phyloP scores from a whole-genome alignment of 257 asterid genomes.

The Eucommia ulmoides region DNA sequence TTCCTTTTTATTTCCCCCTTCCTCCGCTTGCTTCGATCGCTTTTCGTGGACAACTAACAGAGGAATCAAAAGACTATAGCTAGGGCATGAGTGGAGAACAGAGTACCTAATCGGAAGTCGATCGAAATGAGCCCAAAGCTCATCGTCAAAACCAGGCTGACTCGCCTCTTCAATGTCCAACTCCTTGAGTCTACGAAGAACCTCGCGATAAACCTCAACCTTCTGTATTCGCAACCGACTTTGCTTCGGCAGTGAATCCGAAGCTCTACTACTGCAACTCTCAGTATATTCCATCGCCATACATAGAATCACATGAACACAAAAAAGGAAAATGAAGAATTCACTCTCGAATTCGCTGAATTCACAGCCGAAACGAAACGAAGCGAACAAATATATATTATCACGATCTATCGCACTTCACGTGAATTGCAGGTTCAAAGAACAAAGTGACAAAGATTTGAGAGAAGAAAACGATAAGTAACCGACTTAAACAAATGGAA shows the following conservation, averaged over 20 bases:
- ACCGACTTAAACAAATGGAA: not conserved
- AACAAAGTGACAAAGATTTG: conserved; percentile 11
- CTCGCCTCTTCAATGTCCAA: conserved; percentile 37
- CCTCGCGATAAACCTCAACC: conserved; percentile 62
- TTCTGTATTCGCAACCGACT: conserved; percentile 49
- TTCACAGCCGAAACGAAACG: not conserved
- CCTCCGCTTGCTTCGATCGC: too few species aligned
- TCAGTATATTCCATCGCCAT: conserved; percentile 60
- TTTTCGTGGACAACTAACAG: too few species aligned
- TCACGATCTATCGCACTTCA: conserved; percentile 16
- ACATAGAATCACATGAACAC: not conserved
- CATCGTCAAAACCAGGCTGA: conserved; percentile 67
- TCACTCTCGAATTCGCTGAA: not conserved
- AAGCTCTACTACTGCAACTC: conserved; percentile 66
- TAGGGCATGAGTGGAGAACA: not conserved
- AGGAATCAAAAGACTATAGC: not conserved
- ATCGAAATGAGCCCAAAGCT: conserved; percentile 72
- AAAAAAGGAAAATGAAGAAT: conserved; percentile 3
- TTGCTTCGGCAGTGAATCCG: conserved; percentile 50
- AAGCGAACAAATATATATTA: conserved; percentile 5
- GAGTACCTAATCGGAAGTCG: conserved; percentile 60
- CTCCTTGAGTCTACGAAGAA: conserved; percentile 45
- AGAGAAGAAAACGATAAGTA: not conserved
- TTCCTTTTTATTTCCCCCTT: too few species aligned
- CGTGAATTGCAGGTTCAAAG: conserved; percentile 12